Base-by-base conservation (phyloP, 805 yeast genomes). In the Ogataea degrootiae region DNA sequence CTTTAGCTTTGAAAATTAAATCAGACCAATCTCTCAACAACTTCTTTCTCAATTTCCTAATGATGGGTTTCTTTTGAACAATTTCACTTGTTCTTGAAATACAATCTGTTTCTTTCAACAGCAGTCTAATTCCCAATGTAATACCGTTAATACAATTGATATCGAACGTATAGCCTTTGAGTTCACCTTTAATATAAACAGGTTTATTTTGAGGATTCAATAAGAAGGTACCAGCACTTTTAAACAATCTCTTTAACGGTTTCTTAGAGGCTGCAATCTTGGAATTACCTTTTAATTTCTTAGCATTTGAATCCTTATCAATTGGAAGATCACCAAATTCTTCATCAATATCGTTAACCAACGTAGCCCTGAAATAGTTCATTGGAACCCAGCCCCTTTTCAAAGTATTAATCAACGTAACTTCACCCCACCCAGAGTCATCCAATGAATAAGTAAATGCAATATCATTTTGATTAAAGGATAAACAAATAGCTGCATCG, bases 401-500 rank as follows among this genome's bases (percentile, higher is more conserved):
- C 44, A 82, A 69, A 14, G 82, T 71, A 47, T 79, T 82, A 8
- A 86, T 66, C 36, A 85, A 59, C 0, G 91, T 86, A 2, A 86
- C 94, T 62, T 87, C 95, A 50, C 91, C 92, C 95, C 95, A 87
- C 0, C 94, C 95, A 19, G 89, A 82, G 46, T 83, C 83, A 62
- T 86, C 94, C 21, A 85, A 78, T 7, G 86, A 77, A 58, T 85
- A 90, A 5, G 87, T 87, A 63, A 85, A 87, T 0, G 88, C 91
- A 42, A 83, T 68, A 56, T 85, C 94, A 52, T 79, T 77, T 52
- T 78, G 79, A 21, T 77, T 76, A 61, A 87, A 87, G 0, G 90
- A 82, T 8, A 87, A 69, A 62, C 95, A 87, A 38, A 86, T 82
- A 0, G 87, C 76, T 6, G 83, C 76, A 60, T 85, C 92, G 26